Evolutionary conservation across 805 yeast species (phyloP).

Genomic region (Cyberlindnera mycetangii): DNA sequence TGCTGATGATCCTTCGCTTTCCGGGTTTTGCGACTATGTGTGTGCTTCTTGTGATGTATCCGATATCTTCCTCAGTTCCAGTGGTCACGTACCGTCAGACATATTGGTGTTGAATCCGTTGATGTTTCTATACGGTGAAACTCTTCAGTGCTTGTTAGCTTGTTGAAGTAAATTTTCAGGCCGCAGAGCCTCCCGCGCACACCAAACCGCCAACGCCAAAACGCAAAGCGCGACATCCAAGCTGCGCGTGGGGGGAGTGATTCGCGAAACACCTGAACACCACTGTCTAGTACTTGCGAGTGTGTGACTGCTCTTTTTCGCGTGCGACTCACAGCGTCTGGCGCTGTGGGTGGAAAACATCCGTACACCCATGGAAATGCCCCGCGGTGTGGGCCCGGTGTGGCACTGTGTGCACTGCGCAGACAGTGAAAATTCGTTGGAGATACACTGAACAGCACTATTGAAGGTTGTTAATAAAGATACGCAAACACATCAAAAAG

Average conservation of each 20-base stretch:
- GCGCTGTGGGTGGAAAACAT: constrained; percentile 1
- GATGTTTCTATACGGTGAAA: constrained; percentile 1
- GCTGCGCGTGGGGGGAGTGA: neutral
- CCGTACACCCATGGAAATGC: constrained; percentile 11
- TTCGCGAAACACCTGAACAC: constrained; percentile 9
- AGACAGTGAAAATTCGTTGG: constrained; percentile 16
- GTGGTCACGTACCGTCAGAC: constrained; percentile 31
- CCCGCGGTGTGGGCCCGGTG: neutral
- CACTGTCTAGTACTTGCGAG: neutral
- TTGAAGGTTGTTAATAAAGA: neutral
- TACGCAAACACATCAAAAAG: constrained; percentile 16
- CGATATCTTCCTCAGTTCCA: neutral
- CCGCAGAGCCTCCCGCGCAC: neutral
- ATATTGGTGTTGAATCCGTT: constrained; percentile 22
- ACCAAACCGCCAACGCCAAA: neutral
- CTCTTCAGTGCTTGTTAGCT: constrained; percentile 7
- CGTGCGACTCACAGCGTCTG: neutral
- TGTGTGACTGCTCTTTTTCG: constrained; percentile 8
- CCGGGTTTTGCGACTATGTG: neutral
- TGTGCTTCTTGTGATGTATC: neutral
- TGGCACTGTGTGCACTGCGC: neutral
- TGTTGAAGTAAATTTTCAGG: constrained; percentile 24
- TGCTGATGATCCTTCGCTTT: too few species aligned
- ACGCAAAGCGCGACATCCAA: neutral
- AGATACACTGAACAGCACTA: neutral